These are phyloP conservation scores for Fusarium liriodendri DNA, from an alignment of 2,329 filamentous ascomycete genomes.

Conservation along the genomic window DNA sequence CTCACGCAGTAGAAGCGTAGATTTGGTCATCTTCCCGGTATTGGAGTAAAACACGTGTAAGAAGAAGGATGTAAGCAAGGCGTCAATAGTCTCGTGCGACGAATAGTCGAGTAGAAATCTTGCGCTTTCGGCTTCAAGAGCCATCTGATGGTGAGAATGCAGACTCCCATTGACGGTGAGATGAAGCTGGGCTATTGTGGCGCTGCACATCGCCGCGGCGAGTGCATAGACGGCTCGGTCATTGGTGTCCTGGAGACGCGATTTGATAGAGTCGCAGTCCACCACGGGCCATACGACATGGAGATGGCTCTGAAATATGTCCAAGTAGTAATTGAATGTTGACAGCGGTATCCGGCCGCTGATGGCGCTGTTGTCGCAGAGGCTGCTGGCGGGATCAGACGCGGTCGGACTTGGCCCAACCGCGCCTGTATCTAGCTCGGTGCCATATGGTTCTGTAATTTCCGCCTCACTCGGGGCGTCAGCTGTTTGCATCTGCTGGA, in stretches of 20 bases:
- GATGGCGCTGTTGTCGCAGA: not conserved
- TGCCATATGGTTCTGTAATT: accelerated
- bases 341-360: not conserved
- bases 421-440: not conserved
- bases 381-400: not conserved
- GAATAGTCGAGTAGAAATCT: constrained; percentile 19
- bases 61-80: constrained; percentile 21
- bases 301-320: constrained; percentile 8
- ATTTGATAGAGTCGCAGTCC: not conserved
- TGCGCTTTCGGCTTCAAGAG: constrained; percentile 12
- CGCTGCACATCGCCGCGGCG: constrained; percentile 19
- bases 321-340: constrained; percentile 13
- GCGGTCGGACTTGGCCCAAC: too few species aligned
- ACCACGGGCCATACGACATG: constrained; percentile 19
- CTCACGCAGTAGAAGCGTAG: constrained; percentile 16
- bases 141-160: not conserved
- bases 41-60: constrained; percentile 25
- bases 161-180: not conserved
- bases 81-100: constrained; percentile 6
- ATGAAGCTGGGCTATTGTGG: constrained; percentile 20
- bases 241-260: not conserved
- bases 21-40: constrained; percentile 13
- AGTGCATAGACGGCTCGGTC: constrained; percentile 16
- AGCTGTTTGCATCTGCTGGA: constrained; percentile 1
- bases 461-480: not conserved